Conservation (phyloP, 805 yeast species). For the Scheffersomyces amazonensis region DNA sequence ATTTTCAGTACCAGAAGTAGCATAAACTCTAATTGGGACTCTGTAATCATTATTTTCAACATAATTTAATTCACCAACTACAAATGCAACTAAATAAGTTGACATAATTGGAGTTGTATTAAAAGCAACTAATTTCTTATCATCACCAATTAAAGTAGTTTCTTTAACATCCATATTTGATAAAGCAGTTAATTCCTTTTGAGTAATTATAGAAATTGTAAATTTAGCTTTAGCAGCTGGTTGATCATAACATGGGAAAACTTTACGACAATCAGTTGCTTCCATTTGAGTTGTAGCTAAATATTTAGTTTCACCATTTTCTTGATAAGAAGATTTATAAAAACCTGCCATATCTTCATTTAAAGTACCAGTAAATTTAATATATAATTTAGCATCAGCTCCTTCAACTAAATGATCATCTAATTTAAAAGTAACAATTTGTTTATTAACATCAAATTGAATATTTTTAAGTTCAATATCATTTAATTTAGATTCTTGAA, state of each 20-base stretch:
- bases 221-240: slow-evolving; percentile 77
- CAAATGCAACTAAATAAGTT: slow-evolving; percentile 81
- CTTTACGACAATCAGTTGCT: slow-evolving; percentile 82
- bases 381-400: slow-evolving; percentile 41
- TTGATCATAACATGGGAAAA: slow-evolving; percentile 85
- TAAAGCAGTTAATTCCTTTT: slow-evolving; percentile 53
- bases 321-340: slow-evolving; percentile 65
- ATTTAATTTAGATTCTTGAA: slow-evolving; percentile 45
- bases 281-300: slow-evolving; percentile 86
- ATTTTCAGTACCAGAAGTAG: slow-evolving; percentile 73
- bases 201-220: slow-evolving; percentile 59
- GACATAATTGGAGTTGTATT: slow-evolving; percentile 81
- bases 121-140: slow-evolving; percentile 56
- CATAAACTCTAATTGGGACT: slow-evolving; percentile 76
- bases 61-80: slow-evolving; percentile 75
- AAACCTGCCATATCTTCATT: slow-evolving; percentile 83
- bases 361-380: slow-evolving; percentile 59
- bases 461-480: slow-evolving; percentile 21
- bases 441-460: slow-evolving; percentile 33
- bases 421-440: slow-evolving; percentile 38
- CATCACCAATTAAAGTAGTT: slow-evolving; percentile 39
- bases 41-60: slow-evolving; percentile 64
- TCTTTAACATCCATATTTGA: slow-evolving; percentile 67
- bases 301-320: slow-evolving; percentile 62
- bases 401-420: slow-evolving; percentile 33